A percentile compares a stretch with the other conserved stretches of the same genome.
phyloP scores from a whole-genome alignment of 495 filamentous ascomycete species.

The Trypethelium eluteriae region DNA sequence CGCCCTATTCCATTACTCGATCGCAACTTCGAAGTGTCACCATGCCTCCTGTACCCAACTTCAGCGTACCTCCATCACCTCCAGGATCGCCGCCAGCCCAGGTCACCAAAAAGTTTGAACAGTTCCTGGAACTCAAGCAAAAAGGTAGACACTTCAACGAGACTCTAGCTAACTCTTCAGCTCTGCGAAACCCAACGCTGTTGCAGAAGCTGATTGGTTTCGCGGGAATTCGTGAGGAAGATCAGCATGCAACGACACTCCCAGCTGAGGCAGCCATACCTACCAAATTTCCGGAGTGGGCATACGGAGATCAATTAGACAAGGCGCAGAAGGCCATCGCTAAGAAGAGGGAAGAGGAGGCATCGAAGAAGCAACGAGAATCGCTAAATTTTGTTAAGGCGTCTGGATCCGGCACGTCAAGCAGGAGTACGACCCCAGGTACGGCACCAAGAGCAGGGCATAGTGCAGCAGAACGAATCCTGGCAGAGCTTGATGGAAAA shows the following conservation, averaged over 20 bases:
- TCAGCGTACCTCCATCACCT: constrained; percentile 78
- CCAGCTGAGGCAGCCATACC: constrained; percentile 36
- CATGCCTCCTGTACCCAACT: constrained; percentile 68
- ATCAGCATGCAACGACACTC: constrained; percentile 73
- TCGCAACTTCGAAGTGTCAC: constrained; percentile 70
- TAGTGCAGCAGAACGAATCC: constrained; percentile 4
- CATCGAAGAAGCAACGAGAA: constrained; percentile 4
- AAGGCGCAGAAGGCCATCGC: constrained; percentile 4
- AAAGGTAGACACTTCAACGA: constrained; percentile 87
- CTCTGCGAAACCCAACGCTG: constrained; percentile 73
- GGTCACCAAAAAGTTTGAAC: constrained; percentile 63
- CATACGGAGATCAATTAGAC: constrained; percentile 2
- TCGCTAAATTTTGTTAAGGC: constrained; percentile 6
- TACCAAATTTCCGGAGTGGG: constrained; percentile 1
- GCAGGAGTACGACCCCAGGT: neutral
- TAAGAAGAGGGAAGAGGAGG: constrained; percentile 11
- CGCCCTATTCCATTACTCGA: constrained; percentile 62
- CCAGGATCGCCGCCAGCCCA: constrained; percentile 60
- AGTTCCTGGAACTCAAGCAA: constrained; percentile 77
- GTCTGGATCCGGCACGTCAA: neutral
- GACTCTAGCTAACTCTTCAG: constrained; percentile 60
- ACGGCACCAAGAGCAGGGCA: neutral
- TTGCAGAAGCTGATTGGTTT: constrained; percentile 73
- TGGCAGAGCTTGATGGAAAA: constrained; percentile 5
- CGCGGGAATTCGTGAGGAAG: constrained; percentile 58